Evolutionary conservation across 345 rosid genomes (phyloP), one percentile per base, ranked within the genome.

Genomic region (Gossypium sturtianum): DNA sequence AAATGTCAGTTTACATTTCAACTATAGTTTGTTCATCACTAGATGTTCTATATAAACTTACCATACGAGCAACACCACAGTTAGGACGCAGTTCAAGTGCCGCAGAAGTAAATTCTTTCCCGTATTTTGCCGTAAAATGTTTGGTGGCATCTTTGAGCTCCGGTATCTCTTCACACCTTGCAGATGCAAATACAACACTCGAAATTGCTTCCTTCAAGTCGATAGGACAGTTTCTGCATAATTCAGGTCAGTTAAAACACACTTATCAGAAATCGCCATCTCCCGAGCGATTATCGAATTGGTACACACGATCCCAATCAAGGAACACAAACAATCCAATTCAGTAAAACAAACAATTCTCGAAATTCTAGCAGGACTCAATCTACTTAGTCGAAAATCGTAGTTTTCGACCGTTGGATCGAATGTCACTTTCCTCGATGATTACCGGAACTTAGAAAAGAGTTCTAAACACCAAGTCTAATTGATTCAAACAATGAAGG

Each of bases 11-110:
- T 34, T 59, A 44, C 60, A 69, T 52, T 69, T 16, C 25, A 17
- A 51, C 63, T 54, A 53, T n/a, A 17, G 49, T 12, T 70, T 17
- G 48, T 25, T 67, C 64, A 65, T 2, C 44, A 75, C 60, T 34
- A 74, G 34, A 15, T 9, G 70, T 2, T 48, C 3, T 7, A 9
- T 47, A 79, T 4, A 52, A 71, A 79, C 93, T 82, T 83, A 93
- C 99, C 86, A 84, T 60, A 51, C 97, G 98, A 78, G 91, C 83
- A 41, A 91, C 98, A 71, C 99, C 97, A 83, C 97, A 87, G 75
- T 87, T 86, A 20, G 94, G 93, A 51, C 87, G 96, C 74, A 95
- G 74, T 70, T 85, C 93, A 85, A 84, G 79, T n/a, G 99, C 94
- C 27, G 92, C 90, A 66, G 91, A 69, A 49, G 83, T 85, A 75